phyloP scores from a whole-genome alignment of 176 grass and related monocot species.

The Pontederia crassipes region DNA sequence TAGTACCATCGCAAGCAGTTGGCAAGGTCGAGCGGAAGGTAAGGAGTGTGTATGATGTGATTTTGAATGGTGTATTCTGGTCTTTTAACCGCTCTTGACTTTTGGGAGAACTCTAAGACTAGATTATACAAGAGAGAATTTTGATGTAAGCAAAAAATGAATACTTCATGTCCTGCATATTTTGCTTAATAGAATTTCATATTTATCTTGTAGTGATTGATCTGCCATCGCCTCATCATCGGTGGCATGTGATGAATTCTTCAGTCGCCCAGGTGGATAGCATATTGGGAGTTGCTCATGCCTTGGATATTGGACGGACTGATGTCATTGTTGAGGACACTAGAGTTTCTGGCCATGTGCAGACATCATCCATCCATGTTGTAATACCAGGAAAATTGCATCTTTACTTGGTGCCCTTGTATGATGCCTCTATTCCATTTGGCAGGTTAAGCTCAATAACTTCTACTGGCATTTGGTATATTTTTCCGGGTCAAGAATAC shows the following conservation, averaged over 20 bases:
- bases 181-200: conserved; percentile 7
- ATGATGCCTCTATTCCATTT: conserved; percentile 48
- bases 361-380: conserved; percentile 77
- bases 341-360: conserved; percentile 78
- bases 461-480: conserved; percentile 70
- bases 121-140: too few relatives aligned
- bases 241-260: conserved; percentile 63
- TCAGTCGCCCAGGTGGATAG: conserved; percentile 62
- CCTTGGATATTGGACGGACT: conserved; percentile 57
- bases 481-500: conserved; percentile 79
- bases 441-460: conserved; percentile 41
- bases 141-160: too few relatives aligned
- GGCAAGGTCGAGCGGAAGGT: too few relatives aligned
- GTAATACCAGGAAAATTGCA: conserved; percentile 63
- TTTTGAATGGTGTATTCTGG: too few relatives aligned
- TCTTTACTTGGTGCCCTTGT: conserved; percentile 56
- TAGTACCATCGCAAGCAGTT: too few relatives aligned
- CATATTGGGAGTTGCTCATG: conserved; percentile 44
- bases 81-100: too few relatives aligned
- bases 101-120: too few relatives aligned
- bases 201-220: conserved; percentile 46
- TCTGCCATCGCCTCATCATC: conserved; percentile 75
- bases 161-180: neutral
- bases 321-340: conserved; percentile 75
- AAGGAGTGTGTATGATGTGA: too few relatives aligned